Conservation (phyloP, 176 grass and related monocot species). For the Carex pumila region DNA sequence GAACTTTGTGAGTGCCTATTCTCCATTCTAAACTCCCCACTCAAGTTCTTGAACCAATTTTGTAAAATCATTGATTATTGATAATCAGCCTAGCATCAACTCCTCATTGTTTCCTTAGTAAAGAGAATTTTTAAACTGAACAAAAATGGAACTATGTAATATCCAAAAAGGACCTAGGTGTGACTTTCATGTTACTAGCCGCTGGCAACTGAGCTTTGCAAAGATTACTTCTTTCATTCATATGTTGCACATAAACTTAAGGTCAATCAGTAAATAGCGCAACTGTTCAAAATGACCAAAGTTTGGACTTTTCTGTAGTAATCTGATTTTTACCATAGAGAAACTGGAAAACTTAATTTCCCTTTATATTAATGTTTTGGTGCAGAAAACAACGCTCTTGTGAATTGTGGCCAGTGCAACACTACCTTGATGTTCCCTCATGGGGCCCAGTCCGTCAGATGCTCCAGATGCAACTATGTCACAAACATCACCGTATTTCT, state of each 20-base stretch:
- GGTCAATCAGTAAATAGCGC: background rate
- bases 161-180: background rate
- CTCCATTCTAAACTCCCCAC: background rate
- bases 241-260: background rate
- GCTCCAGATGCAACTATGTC: constrained; percentile 74
- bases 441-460: constrained; percentile 79
- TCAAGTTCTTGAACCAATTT: background rate
- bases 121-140: background rate
- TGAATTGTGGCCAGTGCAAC: constrained; percentile 68
- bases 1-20: background rate
- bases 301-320: background rate
- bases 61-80: background rate
- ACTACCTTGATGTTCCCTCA: constrained; percentile 78
- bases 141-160: background rate
- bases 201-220: background rate
- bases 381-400: constrained; percentile 70
- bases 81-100: background rate
- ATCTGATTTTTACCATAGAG: background rate
- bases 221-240: background rate
- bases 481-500: constrained; percentile 52
- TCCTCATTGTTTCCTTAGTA: background rate
- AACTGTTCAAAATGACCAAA: background rate
- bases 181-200: background rate
- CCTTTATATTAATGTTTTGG: constrained; percentile 16
- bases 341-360: background rate